Conservation (phyloP, 2,329 filamentous ascomycete genomes). For the Chrysosporium keratinophilum region DNA sequence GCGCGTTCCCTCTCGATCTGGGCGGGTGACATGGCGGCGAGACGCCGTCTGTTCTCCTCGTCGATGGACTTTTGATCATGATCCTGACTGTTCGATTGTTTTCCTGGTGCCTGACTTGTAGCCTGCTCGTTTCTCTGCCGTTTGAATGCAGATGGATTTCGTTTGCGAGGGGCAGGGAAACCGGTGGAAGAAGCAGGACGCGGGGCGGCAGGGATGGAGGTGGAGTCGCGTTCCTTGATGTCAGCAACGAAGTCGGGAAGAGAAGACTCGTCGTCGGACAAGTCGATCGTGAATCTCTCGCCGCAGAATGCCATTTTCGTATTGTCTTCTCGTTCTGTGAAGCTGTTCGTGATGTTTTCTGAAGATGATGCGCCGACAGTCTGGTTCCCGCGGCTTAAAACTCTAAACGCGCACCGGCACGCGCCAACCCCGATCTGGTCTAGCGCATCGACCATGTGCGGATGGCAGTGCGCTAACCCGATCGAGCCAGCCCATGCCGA, state of each 20-base stretch:
- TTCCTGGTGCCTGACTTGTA: conserved; percentile 16
- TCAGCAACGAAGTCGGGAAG: conserved; percentile 52
- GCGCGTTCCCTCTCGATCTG: conserved; percentile 72
- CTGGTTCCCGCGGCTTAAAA: conserved; percentile 17
- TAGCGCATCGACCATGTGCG: conserved; percentile 18
- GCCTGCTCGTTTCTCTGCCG: conserved; percentile 43
- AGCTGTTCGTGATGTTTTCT: neutral
- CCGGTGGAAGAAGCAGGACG: conserved; percentile 60
- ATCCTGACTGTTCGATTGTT: conserved; percentile 25
- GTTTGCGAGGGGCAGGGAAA: conserved; percentile 81
- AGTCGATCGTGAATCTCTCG: conserved; percentile 51
- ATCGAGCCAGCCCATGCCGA: neutral
- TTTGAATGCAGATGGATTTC: conserved; percentile 69
- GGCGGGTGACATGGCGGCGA: conserved; percentile 67
- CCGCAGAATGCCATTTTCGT: conserved; percentile 44
- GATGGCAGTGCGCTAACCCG: neutral
- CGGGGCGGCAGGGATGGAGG: conserved; percentile 26
- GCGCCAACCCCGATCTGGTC: conserved; percentile 15
- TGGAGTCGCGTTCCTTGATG: conserved; percentile 61
- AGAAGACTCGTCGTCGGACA: conserved; percentile 43
- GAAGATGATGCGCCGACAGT: neutral
- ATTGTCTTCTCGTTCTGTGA: neutral
- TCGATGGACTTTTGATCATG: conserved; percentile 65
- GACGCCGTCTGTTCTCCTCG: conserved; percentile 62
- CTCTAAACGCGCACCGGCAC: conserved; percentile 22